Evolutionary conservation across 768 basidiomycete species (phyloP), one percentile per base, ranked within the genome.

Genomic region (Termitomyces sp.): DNA sequence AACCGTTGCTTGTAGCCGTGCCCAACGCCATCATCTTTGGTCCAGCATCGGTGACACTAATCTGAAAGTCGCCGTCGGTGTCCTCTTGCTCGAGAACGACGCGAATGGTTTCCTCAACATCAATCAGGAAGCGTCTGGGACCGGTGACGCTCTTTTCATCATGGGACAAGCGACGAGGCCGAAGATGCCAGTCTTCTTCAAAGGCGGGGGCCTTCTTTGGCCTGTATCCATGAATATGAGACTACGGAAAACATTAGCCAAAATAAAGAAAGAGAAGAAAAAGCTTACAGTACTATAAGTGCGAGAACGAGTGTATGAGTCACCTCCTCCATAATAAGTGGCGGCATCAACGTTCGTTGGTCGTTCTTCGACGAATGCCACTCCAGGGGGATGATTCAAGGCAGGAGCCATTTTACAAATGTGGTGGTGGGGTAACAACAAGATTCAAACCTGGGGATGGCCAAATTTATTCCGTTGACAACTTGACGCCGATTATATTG

Each of bases 31-130:
- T 88, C 69, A 96, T 82, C 77, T 98, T 99, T 12, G 95, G 95
- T 3, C 97, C 95, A 58, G 94, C 92, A 69, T 99, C 96, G 21
- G 90, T 95, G 68, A 98, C 83, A 63, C 90, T 94, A 68, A 98
- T 98, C 72, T 96, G 94, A 69, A 96, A 94, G 71, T 98, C 93
- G 32, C 90, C 90, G 61, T 98, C 94, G 14, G 96, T 98, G 69
- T 99, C 96, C 69, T 99, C 96, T 70, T 98, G 96, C 72, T 97
- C 94, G 29, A 99, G 85, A 10, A 98, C 87, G 56, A 97, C 85
- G 35, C 95, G 87, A 66, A 99, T 94, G 32, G 96, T 99, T 73
- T 98, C 96, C 66, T 98, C 96, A 16, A 98, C 96, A 67, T 98
- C 96, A 57, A 98, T 93, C 50, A 98, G 80, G 76, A 96, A 98